These are phyloP conservation scores for Bromus sterilis DNA, from an alignment of 176 grass and related monocot species.

Conservation along the genomic window DNA sequence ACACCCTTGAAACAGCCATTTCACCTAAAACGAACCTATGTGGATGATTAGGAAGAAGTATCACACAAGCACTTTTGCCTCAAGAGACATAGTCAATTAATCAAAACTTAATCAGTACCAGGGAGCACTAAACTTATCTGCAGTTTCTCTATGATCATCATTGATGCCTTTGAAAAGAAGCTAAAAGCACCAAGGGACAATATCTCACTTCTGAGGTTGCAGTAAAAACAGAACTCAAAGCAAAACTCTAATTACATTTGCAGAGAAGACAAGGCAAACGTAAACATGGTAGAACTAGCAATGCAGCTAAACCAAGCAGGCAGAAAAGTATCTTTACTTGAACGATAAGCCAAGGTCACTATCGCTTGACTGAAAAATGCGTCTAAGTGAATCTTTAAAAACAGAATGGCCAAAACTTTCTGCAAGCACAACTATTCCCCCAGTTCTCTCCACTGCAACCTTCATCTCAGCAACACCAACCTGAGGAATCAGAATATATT, in stretches of 20 bases:
- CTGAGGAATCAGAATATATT: conserved; percentile 39
- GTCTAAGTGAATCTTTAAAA: conserved; percentile 84
- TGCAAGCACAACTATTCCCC: conserved; percentile 82
- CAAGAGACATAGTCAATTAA: neutral
- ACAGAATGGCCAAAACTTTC: conserved; percentile 97
- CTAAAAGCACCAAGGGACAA: neutral
- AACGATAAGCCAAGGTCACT: conserved; percentile 84
- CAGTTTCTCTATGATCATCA: neutral
- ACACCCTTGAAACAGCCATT: neutral
- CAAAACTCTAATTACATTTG: neutral
- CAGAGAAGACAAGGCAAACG: neutral
- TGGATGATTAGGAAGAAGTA: neutral
- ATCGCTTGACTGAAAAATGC: conserved; percentile 74
- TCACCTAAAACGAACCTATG: neutral
- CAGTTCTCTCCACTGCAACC: conserved; percentile 87
- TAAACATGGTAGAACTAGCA: neutral
- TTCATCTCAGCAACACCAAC: conserved; percentile 94
- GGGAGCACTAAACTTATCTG: neutral
- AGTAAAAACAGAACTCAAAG: conserved; percentile 1
- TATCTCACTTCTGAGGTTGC: neutral
- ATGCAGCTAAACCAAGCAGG: neutral
- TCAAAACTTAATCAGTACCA: neutral
- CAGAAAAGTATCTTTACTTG: conserved; percentile 55
- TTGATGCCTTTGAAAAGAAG: neutral
- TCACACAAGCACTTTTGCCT: neutral